phyloP scores from a whole-genome alignment of 2,329 filamentous ascomycete genomes.

The Xylariales sp. region DNA sequence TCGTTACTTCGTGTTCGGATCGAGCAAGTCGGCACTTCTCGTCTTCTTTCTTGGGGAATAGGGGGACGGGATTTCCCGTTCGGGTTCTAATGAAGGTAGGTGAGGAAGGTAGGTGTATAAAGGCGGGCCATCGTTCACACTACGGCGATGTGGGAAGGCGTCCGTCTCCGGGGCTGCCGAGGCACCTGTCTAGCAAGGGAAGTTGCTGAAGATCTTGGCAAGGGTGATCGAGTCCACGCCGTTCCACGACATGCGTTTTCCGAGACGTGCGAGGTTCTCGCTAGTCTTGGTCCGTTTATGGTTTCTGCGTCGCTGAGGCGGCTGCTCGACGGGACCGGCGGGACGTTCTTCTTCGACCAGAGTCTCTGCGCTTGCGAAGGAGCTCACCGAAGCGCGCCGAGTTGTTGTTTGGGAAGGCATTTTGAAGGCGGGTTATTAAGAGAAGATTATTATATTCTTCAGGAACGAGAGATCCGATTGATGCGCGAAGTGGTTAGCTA shows the following conservation, averaged over 20 bases:
- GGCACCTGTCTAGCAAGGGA: constrained; percentile 23
- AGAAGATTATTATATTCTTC: not conserved
- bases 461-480: not conserved
- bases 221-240: constrained; percentile 20
- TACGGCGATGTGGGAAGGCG: not conserved
- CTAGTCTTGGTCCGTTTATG: constrained; percentile 31
- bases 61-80: too few relatives aligned
- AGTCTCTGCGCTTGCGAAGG: constrained; percentile 26
- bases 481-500: not conserved
- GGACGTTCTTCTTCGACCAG: constrained; percentile 26
- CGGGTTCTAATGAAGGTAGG: not conserved
- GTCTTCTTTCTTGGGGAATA: too few relatives aligned
- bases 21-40: not conserved
- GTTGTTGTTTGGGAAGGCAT: constrained; percentile 1
- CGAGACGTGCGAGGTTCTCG: constrained; percentile 25
- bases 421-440: not conserved
- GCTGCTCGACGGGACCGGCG: not conserved
- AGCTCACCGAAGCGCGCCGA: constrained; percentile 28
- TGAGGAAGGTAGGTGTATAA: not conserved
- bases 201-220: constrained; percentile 26
- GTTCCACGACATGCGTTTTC: constrained; percentile 33
- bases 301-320: constrained; percentile 14
- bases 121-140: not conserved
- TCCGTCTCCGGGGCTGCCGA: not conserved
- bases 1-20: constrained; percentile 1